phyloP scores from a whole-genome alignment of 495 filamentous ascomycete species.

The Neurospora intermedia region DNA sequence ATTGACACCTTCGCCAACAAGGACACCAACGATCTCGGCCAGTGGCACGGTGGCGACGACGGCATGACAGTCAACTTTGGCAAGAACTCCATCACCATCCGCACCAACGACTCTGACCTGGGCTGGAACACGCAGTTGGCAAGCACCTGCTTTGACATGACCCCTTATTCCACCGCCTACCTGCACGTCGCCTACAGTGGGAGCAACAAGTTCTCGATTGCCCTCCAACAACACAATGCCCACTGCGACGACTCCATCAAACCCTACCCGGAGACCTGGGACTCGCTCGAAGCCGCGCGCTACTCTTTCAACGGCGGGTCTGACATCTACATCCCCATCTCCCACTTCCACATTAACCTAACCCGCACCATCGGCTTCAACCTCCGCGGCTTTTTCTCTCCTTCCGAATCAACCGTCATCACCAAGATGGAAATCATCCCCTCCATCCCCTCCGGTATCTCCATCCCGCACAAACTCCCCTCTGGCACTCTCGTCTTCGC shows the following conservation, averaged over 20 bases:
- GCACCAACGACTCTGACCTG: constrained; percentile 56
- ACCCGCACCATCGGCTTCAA: constrained; percentile 51
- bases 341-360: constrained; percentile 59
- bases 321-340: constrained; percentile 63
- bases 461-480: constrained; percentile 49
- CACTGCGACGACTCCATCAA: constrained; percentile 45
- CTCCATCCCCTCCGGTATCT: constrained; percentile 37
- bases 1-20: constrained; percentile 54
- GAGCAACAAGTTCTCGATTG: constrained; percentile 54
- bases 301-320: constrained; percentile 30
- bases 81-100: constrained; percentile 43
- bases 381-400: constrained; percentile 56
- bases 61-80: constrained; percentile 42
- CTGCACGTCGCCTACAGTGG: constrained; percentile 65
- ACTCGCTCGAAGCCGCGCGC: constrained; percentile 57
- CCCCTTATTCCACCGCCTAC: constrained; percentile 45
- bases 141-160: constrained; percentile 48
- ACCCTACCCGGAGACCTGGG: constrained; percentile 67
- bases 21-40: constrained; percentile 50
- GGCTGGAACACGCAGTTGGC: constrained; percentile 59
- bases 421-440: constrained; percentile 55
- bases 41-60: constrained; percentile 59
- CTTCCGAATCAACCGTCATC: constrained; percentile 37
- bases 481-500: constrained; percentile 51
- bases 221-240: constrained; percentile 62